These are phyloP conservation scores for Populus pruinosa DNA, from an alignment of 345 rosid genomes.

Conservation along the genomic window DNA sequence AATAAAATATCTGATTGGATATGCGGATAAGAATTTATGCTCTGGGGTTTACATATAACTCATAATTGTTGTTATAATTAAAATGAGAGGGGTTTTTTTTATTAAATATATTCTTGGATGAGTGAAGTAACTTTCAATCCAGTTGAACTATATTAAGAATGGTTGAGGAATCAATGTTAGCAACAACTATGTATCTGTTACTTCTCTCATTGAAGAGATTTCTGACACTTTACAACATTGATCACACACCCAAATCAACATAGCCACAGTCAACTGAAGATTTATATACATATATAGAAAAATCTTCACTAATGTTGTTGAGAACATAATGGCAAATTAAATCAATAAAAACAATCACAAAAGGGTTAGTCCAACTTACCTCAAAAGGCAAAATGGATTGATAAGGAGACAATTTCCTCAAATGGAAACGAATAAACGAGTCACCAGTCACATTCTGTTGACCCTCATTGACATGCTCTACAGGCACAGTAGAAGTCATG, in stretches of 20 bases:
- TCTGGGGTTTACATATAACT: no score
- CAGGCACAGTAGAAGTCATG: conserved; percentile 43
- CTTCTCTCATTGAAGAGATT: no score
- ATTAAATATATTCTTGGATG: not conserved
- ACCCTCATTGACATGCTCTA: conserved; percentile 40
- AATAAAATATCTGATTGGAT: no score
- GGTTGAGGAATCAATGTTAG: not conserved
- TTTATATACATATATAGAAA: not conserved
- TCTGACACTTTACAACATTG: no score
- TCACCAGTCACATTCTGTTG: conserved; percentile 52
- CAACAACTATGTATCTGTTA: not conserved
- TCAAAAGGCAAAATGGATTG: conserved; percentile 93
- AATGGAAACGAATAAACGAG: conserved; percentile 76
- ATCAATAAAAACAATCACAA: not conserved
- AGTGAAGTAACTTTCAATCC: not conserved
- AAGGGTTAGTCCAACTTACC: conserved; percentile 33
- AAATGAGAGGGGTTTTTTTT: no score
- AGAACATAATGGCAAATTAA: not conserved
- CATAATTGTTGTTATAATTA: no score
- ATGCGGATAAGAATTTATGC: no score
- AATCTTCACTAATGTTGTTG: not conserved
- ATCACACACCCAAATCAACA: not conserved
- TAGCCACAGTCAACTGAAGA: not conserved
- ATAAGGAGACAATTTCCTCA: conserved; percentile 73
- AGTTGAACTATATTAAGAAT: not conserved